A percentile compares a stretch with the other conserved stretches of the same genome.
Evolutionary conservation across 2,329 filamentous ascomycete species (phyloP).

Genomic region (Epichloe coenophiala): DNA sequence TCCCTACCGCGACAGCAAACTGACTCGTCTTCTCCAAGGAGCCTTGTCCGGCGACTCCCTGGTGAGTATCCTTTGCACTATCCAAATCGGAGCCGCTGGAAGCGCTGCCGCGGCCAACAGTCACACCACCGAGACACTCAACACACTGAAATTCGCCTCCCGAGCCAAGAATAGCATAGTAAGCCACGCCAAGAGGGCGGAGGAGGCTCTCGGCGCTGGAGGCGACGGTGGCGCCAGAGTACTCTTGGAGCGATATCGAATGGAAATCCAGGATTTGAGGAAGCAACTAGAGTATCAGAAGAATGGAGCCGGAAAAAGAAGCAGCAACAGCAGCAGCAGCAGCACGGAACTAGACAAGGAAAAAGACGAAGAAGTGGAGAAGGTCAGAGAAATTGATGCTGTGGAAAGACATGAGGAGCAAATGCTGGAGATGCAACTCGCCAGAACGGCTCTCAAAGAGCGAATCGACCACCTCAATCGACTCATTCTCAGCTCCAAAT

Average conservation of each 20-base stretch:
- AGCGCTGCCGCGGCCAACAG: slow-evolving; percentile 59
- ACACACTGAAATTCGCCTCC: slow-evolving; percentile 92
- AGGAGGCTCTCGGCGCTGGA: slow-evolving; percentile 68
- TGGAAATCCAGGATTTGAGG: slow-evolving; percentile 78
- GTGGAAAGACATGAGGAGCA: slow-evolving; percentile 88
- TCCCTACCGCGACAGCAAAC: slow-evolving; percentile 93
- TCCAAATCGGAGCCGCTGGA: slow-evolving; percentile 70
- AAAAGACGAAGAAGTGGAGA: slow-evolving; percentile 57
- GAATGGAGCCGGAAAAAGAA: slow-evolving; percentile 23
- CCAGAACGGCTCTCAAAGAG: slow-evolving; percentile 89
- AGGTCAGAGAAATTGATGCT: slow-evolving; percentile 58
- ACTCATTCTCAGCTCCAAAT: slow-evolving; percentile 89
- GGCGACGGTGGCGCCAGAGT: slow-evolving; percentile 77
- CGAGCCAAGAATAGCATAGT: slow-evolving; percentile 96
- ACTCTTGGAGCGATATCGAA: slow-evolving; percentile 78
- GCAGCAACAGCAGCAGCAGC: slow-evolving; percentile 34
- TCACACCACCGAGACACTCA: slow-evolving; percentile 79
- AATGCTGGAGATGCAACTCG: slow-evolving; percentile 96
- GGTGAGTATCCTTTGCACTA: slow-evolving; percentile 94
- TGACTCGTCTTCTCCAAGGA: slow-evolving; percentile 82
- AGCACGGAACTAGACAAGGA: slow-evolving; percentile 41
- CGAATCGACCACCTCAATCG: slow-evolving; percentile 94
- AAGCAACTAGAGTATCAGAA: slow-evolving; percentile 76
- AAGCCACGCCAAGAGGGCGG: slow-evolving; percentile 88
- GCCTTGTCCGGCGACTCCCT: slow-evolving; percentile 92